Base-by-base conservation (phyloP, 2,329 filamentous ascomycete genomes). In the Ophiostoma himal-ulmi region DNA sequence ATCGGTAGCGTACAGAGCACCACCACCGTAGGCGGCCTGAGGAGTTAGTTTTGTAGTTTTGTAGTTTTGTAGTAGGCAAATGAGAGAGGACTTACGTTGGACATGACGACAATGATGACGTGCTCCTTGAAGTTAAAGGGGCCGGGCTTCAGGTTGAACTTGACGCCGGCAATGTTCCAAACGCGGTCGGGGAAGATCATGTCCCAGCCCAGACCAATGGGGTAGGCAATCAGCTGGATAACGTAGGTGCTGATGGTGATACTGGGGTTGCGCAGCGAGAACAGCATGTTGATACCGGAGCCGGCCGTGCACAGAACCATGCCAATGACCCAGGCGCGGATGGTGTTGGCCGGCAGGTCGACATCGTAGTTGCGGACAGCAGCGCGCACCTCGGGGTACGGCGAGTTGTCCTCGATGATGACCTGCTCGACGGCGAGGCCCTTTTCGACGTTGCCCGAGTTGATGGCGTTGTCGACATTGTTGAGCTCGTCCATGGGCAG, bases 91-190 rank as follows among this genome's bases (percentile, higher is more conserved):
- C 84, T 79, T 75, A 87, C 86, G 76, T 88, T 88, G 1, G 86
- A 87, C 86, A 89, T 89, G 76, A 86, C 84, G 34, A 87, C 85
- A 74, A 88, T 86, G 54, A 88, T 79, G 68, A 86, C 84, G 75
- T 88, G 86, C 75, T 88, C 86, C 79, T 88, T 88, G 77, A 83
- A 84, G 77, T 87, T 88, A 78, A 88, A 88, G 26, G 82, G 83
- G 22, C 85, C 85, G 0, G 86, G 82, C 71, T 83, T 83, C 44
- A 88, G 78, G 74, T 86, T 87, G 76, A 86, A 86, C 72, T 82
- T 84, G 72, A 85, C 71, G 20, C 85, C 85, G 70, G 82, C 83
- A 8, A 86, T 71, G 48, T 81, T 84, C 79, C 81, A 84, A 70
- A 81, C 80, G 72, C 81, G 82, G 71, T 85, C 81, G 14, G 85